phyloP scores from a whole-genome alignment of 257 asterid species.

The Perilla frutescens region DNA sequence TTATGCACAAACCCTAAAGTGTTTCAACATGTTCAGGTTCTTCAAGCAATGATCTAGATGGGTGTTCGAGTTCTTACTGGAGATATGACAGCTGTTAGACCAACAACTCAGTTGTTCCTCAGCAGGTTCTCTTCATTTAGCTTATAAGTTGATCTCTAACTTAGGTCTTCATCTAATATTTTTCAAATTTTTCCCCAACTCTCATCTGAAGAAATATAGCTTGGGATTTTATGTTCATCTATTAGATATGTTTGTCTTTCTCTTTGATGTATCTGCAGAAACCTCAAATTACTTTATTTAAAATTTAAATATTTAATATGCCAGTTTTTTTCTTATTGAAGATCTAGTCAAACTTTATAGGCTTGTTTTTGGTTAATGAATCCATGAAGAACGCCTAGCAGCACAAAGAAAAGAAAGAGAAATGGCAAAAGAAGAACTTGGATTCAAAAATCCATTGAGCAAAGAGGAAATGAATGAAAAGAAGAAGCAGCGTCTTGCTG shows the following conservation, averaged over 20 bases:
- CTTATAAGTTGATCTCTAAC: neutral
- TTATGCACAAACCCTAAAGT: neutral
- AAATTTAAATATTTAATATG: neutral
- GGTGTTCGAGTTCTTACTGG: constrained; percentile 95
- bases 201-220: neutral
- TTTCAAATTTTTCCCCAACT: neutral
- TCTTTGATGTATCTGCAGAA: neutral
- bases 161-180: constrained; percentile 14
- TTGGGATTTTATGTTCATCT: neutral
- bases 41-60: constrained; percentile 91
- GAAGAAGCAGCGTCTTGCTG: constrained; percentile 93
- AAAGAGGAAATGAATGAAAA: constrained; percentile 74
- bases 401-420: constrained; percentile 88
- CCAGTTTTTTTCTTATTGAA: neutral
- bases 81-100: constrained; percentile 90
- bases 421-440: constrained; percentile 69
- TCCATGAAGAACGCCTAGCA: constrained; percentile 68
- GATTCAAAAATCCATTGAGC: constrained; percentile 81
- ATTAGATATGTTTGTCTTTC: neutral
- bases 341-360: neutral
- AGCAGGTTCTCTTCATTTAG: constrained; percentile 56
- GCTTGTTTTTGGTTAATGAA: neutral
- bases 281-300: neutral
- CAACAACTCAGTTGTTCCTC: constrained; percentile 91
- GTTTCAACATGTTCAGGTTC: constrained; percentile 56